Evolutionary conservation across 2,329 filamentous ascomycete genomes (phyloP).

Genomic region (Alternaria sp.): DNA sequence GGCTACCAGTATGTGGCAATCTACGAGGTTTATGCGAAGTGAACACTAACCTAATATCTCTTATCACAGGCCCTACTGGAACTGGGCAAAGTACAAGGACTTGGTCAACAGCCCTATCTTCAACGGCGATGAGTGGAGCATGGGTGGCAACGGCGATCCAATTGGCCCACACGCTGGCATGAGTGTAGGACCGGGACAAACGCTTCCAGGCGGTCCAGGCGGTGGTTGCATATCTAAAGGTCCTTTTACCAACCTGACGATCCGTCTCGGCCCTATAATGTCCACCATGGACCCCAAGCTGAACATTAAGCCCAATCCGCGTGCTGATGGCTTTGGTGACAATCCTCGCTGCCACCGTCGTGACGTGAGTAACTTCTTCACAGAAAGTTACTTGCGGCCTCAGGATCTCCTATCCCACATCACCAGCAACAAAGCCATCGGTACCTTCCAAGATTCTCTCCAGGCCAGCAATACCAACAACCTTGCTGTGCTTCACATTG

Average conservation of each 20-base stretch:
- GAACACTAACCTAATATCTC: not conserved
- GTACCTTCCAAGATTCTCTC: conserved; percentile 38
- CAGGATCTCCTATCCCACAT: conserved; percentile 37
- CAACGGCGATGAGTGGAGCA: conserved; percentile 61
- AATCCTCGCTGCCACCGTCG: conserved; percentile 45
- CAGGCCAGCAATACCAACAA: conserved; percentile 24
- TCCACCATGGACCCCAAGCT: conserved; percentile 41
- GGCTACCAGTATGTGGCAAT: conserved; percentile 40
- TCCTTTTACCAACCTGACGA: conserved; percentile 58
- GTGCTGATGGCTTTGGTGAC: conserved; percentile 37
- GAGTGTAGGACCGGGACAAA: conserved; percentile 26
- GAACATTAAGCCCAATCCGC: conserved; percentile 45
- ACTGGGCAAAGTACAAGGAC: conserved; percentile 62
- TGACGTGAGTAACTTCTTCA: conserved; percentile 44
- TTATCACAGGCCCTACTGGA: conserved; percentile 56
- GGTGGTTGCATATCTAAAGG: conserved; percentile 65
- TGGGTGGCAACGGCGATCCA: conserved; percentile 58
- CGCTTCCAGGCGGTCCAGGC: conserved; percentile 60
- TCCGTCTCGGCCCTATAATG: conserved; percentile 60
- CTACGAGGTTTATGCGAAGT: not conserved
- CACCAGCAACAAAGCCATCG: conserved; percentile 29
- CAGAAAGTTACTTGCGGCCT: conserved; percentile 22
- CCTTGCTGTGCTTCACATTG: conserved; percentile 51
- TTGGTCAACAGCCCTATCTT: conserved; percentile 61
- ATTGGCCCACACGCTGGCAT: conserved; percentile 26